Base-by-base conservation (phyloP, 179 eudicot species). In the Heliamphora pulchella region DNA sequence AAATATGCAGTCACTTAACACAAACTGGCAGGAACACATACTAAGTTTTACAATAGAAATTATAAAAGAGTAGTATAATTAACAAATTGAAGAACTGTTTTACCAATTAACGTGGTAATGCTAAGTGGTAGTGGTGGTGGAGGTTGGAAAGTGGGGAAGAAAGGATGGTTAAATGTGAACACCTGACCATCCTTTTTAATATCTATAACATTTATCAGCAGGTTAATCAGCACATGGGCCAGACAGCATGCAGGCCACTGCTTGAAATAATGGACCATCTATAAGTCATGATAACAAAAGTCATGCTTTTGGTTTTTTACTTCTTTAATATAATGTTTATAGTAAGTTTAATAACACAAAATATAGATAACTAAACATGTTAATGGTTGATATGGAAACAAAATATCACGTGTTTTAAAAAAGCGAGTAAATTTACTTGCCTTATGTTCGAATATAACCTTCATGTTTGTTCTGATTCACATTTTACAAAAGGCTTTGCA, bases 1-100 rank as follows among this genome's bases (percentile, higher is more conserved):
- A 76, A 75, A 72, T 79, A 65, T 55, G 46, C 3, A 2, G 48
- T 82, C 77, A 81, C 80, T 59, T 8, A 64, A 9, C 53, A 18
- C 67, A 78, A 53, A 48, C 58, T 79, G 43, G 18, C 39, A 61
- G 47, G 22, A 43, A 71, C 46, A 39, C 22, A 18, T 5, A 8
- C 46, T 0, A 2, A 18, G 20, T 66, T 70, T 31, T 15, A 11
- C n/a, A 43, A 50, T 14, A 71, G 20, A 10, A 78, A 54, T 8
- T 50, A 72, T 59, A 22, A 20, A 58, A n/a, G 22, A 54, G 22
- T 11, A 69, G 53, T 4, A 48, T 59, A 71, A 69, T 65, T 69
- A 47, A 66, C 44, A 13, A 57, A 58, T 46, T n/a, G 50, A 63
- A 78, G 44, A 66, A 78, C 39, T n/a, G 5, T 53, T 67, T 53